Conservation (phyloP, 495 filamentous ascomycete species). For the Penicillium nucicola region DNA sequence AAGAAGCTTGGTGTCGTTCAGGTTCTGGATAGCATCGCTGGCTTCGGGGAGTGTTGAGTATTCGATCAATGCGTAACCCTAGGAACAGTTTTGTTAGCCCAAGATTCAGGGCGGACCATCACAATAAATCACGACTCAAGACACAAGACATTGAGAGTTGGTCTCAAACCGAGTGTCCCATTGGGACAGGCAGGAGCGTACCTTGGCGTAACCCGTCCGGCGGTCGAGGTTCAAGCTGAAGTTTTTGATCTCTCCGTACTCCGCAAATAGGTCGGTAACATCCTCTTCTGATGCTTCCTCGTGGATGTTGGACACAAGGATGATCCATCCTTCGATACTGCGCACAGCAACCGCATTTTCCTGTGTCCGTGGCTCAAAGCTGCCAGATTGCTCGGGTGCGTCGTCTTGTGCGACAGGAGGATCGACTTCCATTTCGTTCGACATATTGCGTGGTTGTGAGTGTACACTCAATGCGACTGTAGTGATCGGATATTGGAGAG, state of each 20-base stretch:
- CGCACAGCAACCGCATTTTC: conserved; percentile 86
- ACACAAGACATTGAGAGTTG: not conserved
- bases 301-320: conserved; percentile 94
- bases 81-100: conserved; percentile 9
- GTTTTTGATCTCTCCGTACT: conserved; percentile 98
- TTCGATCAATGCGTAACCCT: conserved; percentile 95
- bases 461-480: not conserved
- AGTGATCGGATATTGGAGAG: not conserved
- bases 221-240: conserved; percentile 92
- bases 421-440: conserved; percentile 82
- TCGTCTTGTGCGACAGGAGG: conserved; percentile 47
- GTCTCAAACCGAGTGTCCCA: not conserved
- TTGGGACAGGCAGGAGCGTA: conserved; percentile 32
- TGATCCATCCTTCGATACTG: conserved; percentile 98
- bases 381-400: conserved; percentile 43
- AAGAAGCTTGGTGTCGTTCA: conserved; percentile 77
- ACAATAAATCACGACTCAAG: not conserved
- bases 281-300: conserved; percentile 98
- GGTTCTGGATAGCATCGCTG: conserved; percentile 77
- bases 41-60: conserved; percentile 87
- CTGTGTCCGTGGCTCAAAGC: conserved; percentile 67
- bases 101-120: not conserved
- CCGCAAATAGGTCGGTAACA: conserved; percentile 88
- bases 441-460: conserved; percentile 44
- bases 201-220: conserved; percentile 97